Evolutionary conservation across 1,139 yeast genomes (phyloP), one percentile per base, ranked within the genome.

Genomic region (Candida gigantensis): DNA sequence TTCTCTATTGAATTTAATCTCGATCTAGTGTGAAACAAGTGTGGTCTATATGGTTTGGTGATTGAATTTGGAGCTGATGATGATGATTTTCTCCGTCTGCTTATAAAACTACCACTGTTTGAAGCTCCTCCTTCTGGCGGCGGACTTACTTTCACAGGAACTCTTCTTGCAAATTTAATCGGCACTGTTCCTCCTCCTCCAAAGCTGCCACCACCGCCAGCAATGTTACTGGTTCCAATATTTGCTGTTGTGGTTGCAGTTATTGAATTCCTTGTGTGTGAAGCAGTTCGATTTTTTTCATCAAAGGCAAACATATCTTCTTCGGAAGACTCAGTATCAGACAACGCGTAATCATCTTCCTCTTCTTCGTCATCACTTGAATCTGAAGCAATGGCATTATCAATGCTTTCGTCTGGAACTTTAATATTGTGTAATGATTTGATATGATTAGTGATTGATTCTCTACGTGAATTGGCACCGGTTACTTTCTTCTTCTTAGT

Each of bases 361-460:
- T 52, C 53, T 11, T 51, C 52, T 4, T 47, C 52, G 39, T 74
- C 79, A 35, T 69, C 81, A 36, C 72, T 79, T 12, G 68, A 64
- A 51, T 69, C 75, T 33, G 64, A 63, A 25, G 62, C 66, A 29
- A 68, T 60, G n/a, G 71, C 72, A 35, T 54, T 54, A 33, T 53
- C 50, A 32, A 45, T 45, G 2, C 39, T 46, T 42, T 68, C 75
- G 35, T 48, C 52, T 39, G 82, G 82, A 6, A 77, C 52, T 41
- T 61, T 67, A 17, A 71, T 49, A 46, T 65, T 68, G 52, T 76
- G 81, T 29, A 70, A 55, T 46, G 74, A 77, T 17, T 66, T 58
- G 30, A 57, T 57, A 24, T 66, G 58, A 46, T 66, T 71, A 17
- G 84, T 75, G 36, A 81, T 80, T 17, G 81, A 73, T 47, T 78